phyloP scores from a whole-genome alignment of 768 basidiomycete genomes.

The Hemileccinum impolitum region DNA sequence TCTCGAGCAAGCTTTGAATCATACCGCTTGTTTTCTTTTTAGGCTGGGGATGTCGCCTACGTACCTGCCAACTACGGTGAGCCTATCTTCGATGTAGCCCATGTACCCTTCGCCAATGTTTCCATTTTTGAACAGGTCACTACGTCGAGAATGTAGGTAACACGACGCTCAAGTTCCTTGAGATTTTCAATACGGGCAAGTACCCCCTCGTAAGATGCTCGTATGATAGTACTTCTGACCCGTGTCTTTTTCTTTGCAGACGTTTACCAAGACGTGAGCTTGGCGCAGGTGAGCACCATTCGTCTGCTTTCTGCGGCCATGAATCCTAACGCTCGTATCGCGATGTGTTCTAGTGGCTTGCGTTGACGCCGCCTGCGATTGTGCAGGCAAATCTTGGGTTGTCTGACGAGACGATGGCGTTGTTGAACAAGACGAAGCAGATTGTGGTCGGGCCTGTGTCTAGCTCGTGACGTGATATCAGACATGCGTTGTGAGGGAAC shows the following conservation, averaged over 20 bases:
- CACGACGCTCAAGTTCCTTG: slow-evolving; percentile 44
- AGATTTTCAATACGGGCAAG: slow-evolving; percentile 44
- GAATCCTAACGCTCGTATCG: background rate
- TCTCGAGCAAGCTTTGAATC: background rate
- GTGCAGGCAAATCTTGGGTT: slow-evolving; percentile 45
- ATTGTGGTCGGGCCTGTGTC: slow-evolving; percentile 31
- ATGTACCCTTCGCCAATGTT: background rate
- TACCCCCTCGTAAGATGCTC: background rate
- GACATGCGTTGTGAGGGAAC: background rate
- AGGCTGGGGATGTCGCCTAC: slow-evolving; percentile 24
- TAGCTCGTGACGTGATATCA: background rate
- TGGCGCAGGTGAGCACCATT: slow-evolving; percentile 39
- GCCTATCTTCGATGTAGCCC: background rate
- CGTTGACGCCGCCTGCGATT: slow-evolving; percentile 43
- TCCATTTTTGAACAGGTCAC: slow-evolving; percentile 33
- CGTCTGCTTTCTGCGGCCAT: no score
- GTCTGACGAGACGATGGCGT: slow-evolving; percentile 34
- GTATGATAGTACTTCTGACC: background rate
- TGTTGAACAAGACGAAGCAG: slow-evolving; percentile 39
- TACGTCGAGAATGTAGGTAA: slow-evolving; percentile 56
- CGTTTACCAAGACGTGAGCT: slow-evolving; percentile 35
- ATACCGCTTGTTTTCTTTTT: background rate
- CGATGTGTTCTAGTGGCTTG: slow-evolving; percentile 36
- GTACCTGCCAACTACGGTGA: slow-evolving; percentile 14
- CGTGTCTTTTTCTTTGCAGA: slow-evolving; percentile 7